Evolutionary conservation across 495 filamentous ascomycete genomes (phyloP).

Genomic region (Immersiella caudata): DNA sequence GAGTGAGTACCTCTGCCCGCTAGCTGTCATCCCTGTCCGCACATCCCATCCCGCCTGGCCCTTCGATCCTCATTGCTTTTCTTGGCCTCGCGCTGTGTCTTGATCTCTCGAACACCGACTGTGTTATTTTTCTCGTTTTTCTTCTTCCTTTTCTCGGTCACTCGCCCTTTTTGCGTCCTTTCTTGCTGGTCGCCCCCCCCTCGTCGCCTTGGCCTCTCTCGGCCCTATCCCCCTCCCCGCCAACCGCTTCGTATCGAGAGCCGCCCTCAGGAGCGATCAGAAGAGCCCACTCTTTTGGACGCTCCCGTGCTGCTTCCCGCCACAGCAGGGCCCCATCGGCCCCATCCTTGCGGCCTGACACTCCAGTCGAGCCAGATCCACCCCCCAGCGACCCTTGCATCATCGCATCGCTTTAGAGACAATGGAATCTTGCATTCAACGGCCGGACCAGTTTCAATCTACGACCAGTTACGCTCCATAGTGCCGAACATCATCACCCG

Average conservation of each 20-base stretch:
- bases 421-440: conserved; percentile 45
- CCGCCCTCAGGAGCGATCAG: conserved; percentile 5
- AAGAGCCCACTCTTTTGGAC: neutral
- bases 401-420: conserved; percentile 35
- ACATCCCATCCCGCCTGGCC: conserved; percentile 13
- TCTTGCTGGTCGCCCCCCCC: neutral
- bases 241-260: conserved; percentile 15
- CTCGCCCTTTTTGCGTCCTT: conserved; percentile 5
- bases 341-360: conserved; percentile 30
- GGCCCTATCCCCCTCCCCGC: neutral
- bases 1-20: conserved; percentile 23
- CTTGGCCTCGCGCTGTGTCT: conserved; percentile 11
- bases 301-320: conserved; percentile 17
- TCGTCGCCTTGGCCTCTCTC: neutral
- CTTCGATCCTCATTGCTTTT: conserved; percentile 24
- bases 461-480: conserved; percentile 28
- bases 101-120: neutral
- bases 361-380: conserved; percentile 27
- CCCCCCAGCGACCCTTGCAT: conserved; percentile 39
- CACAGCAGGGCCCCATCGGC: conserved; percentile 24
- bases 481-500: conserved; percentile 4
- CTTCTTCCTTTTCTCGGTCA: conserved; percentile 3
- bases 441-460: conserved; percentile 30
- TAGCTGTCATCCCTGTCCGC: conserved; percentile 16
- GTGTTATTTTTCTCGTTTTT: neutral